phyloP scores from a whole-genome alignment of 225 moss, liverwort and hornwort species.

The Thuidium tamariscinum region DNA sequence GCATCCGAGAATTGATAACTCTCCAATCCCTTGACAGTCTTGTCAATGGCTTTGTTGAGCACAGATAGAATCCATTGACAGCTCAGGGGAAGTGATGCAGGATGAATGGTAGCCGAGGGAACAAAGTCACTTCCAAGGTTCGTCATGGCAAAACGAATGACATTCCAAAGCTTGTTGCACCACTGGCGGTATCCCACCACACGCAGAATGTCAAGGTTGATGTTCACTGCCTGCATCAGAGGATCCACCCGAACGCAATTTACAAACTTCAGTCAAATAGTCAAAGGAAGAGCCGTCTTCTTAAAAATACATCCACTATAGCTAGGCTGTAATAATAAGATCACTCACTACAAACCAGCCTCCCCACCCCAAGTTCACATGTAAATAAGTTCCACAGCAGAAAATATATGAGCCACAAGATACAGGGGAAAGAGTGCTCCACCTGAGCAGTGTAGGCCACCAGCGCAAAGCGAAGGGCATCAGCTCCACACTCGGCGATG shows the following conservation, averaged over 20 bases:
- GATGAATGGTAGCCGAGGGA: conserved; percentile 44
- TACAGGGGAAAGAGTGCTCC: not conserved
- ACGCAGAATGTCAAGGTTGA: conserved; percentile 82
- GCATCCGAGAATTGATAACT: conserved; percentile 60
- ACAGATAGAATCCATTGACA: conserved; percentile 81
- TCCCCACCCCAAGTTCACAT: not conserved
- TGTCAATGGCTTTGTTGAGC: conserved; percentile 53
- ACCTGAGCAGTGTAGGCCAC: conserved; percentile 87
- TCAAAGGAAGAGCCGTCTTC: not conserved
- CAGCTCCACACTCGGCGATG: conserved; percentile 88
- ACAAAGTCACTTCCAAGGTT: conserved; percentile 71
- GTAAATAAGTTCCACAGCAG: not conserved
- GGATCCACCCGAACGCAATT: not conserved
- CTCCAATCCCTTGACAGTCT: conserved; percentile 54
- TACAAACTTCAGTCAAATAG: not conserved
- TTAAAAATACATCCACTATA: not conserved
- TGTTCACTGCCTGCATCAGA: conserved; percentile 64
- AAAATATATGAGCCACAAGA: not conserved
- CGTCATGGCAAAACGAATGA: conserved; percentile 86
- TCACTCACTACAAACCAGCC: not conserved
- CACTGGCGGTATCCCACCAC: conserved; percentile 92
- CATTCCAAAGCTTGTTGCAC: conserved; percentile 98
- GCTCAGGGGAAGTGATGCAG: conserved; percentile 53
- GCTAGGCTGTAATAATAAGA: not conserved
- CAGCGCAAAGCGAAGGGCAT: conserved; percentile 86